Conservation (phyloP, 805 yeast species). For the Schwanniomyces sp. region DNA sequence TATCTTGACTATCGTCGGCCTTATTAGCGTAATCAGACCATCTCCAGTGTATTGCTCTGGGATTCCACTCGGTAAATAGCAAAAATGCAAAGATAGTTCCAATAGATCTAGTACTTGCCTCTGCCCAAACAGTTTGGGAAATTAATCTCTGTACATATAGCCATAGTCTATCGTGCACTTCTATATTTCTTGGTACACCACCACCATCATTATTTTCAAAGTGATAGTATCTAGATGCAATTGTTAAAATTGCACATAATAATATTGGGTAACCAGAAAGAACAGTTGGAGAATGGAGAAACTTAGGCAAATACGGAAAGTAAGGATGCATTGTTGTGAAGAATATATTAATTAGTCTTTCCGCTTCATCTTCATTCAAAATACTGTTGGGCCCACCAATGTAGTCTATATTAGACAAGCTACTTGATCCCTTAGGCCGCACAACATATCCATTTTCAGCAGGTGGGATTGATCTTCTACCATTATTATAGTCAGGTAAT, state of each 20-base stretch:
- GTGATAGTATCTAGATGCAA: conserved; percentile 75
- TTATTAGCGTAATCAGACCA: conserved; percentile 81
- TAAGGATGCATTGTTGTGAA: conserved; percentile 83
- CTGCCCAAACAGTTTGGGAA: conserved; percentile 92
- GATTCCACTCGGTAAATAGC: conserved; percentile 92
- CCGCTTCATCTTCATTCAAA: conserved; percentile 63
- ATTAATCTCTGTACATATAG: conserved; percentile 76
- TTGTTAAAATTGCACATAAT: conserved; percentile 76
- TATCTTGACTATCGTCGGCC: conserved; percentile 39
- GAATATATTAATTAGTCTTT: conserved; percentile 55
- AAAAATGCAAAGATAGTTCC: conserved; percentile 86
- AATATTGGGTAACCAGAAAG: conserved; percentile 80
- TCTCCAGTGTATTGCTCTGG: conserved; percentile 88
- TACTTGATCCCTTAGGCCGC: conserved; percentile 48
- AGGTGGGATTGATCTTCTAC: conserved; percentile 43
- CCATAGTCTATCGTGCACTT: conserved; percentile 82
- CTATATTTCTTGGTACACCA: conserved; percentile 49
- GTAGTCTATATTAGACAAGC: conserved; percentile 60
- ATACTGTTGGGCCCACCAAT: conserved; percentile 57
- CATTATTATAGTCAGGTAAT: conserved; percentile 20
- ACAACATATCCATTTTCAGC: conserved; percentile 40
- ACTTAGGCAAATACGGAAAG: conserved; percentile 82
- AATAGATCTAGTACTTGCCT: conserved; percentile 80
- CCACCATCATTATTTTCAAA: conserved; percentile 39
- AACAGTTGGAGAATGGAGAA: conserved; percentile 62